A percentile compares a stretch with the other conserved stretches of the same genome.
These are phyloP conservation scores for Backusella sp. DNA, from an alignment of 192 early-diverging fungal species.

Conservation along the genomic window DNA sequence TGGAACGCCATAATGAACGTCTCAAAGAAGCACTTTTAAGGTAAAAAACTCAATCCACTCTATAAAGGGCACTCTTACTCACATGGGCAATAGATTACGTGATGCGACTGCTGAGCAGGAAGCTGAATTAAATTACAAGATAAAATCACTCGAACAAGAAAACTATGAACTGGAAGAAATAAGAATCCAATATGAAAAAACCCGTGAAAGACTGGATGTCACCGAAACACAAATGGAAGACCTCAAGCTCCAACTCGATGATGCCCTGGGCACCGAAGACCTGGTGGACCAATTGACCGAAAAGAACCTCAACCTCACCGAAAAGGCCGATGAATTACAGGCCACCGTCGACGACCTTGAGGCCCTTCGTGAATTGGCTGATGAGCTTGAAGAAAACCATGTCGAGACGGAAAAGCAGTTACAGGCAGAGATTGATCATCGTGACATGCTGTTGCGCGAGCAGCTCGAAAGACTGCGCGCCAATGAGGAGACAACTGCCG, in stretches of 20 bases:
- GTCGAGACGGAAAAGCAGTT: conserved; percentile 84
- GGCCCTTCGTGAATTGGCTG: conserved; percentile 81
- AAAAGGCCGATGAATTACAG: conserved; percentile 78
- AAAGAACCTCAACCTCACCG: conserved; percentile 79
- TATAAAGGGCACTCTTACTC: background rate
- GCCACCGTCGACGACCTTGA: conserved; percentile 82
- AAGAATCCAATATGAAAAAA: conserved; percentile 54
- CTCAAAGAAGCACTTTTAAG: conserved; percentile 83
- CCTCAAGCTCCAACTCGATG: conserved; percentile 79
- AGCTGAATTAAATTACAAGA: conserved; percentile 55
- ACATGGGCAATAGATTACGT: conserved; percentile 51
- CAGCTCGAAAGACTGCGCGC: conserved; percentile 55
- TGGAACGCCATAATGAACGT: conserved; percentile 82
- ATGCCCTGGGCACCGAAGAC: conserved; percentile 76
- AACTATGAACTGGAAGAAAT: conserved; percentile 55
- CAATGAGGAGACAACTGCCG: conserved; percentile 77
- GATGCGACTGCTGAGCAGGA: conserved; percentile 77
- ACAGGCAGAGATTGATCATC: conserved; percentile 78
- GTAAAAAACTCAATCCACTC: conserved; percentile 32
- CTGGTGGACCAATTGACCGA: conserved; percentile 80
- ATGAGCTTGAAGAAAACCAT: conserved; percentile 92
- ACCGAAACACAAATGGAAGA: conserved; percentile 80
- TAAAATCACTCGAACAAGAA: conserved; percentile 75
- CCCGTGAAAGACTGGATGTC: conserved; percentile 50
- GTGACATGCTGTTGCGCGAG: conserved; percentile 65